Percentiles rank a stretch among this genome's conserved stretches.
These are phyloP conservation scores for Nicotiana obtusifolia DNA, from an alignment of 257 asterid species.

Conservation along the genomic window DNA sequence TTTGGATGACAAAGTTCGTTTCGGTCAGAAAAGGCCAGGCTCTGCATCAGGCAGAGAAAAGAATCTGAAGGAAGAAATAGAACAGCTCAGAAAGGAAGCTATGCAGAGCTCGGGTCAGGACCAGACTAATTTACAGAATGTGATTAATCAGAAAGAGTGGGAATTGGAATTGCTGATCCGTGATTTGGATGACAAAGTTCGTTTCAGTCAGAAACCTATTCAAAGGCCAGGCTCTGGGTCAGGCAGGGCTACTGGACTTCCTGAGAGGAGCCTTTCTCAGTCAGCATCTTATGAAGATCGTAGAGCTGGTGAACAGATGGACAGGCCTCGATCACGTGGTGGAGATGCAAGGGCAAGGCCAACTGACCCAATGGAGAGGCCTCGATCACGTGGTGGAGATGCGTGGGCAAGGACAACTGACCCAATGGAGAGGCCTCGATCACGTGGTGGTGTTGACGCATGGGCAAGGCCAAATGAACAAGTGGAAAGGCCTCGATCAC, in stretches of 20 bases:
- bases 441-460: slow-evolving; percentile 11
- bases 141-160: slow-evolving; percentile 49
- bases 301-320: slow-evolving; percentile 60
- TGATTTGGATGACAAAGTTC: slow-evolving; percentile 79
- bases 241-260: slow-evolving; percentile 44
- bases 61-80: too few relatives aligned
- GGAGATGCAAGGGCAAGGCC: slow-evolving; percentile 51
- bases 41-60: slow-evolving; percentile 55
- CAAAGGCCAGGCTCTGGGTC: slow-evolving; percentile 83
- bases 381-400: slow-evolving; percentile 64
- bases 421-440: slow-evolving; percentile 13
- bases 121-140: slow-evolving; percentile 33
- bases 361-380: slow-evolving; percentile 14
- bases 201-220: slow-evolving; percentile 55
- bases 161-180: slow-evolving; percentile 58
- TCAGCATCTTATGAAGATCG: slow-evolving; percentile 57
- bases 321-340: slow-evolving; percentile 88
- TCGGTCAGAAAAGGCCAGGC: slow-evolving; percentile 75
- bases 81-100: too few relatives aligned
- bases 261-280: slow-evolving; percentile 56
- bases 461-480: slow-evolving; percentile 13
- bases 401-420: slow-evolving; percentile 41
- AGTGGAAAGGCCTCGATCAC: slow-evolving; percentile 10
- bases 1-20: slow-evolving; percentile 80
- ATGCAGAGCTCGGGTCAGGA: slow-evolving; percentile 17